Evolutionary conservation across 352 stramenopile species (phyloP), one percentile per base, ranked within the genome.

Genomic region (Ophiocytium majus): DNA sequence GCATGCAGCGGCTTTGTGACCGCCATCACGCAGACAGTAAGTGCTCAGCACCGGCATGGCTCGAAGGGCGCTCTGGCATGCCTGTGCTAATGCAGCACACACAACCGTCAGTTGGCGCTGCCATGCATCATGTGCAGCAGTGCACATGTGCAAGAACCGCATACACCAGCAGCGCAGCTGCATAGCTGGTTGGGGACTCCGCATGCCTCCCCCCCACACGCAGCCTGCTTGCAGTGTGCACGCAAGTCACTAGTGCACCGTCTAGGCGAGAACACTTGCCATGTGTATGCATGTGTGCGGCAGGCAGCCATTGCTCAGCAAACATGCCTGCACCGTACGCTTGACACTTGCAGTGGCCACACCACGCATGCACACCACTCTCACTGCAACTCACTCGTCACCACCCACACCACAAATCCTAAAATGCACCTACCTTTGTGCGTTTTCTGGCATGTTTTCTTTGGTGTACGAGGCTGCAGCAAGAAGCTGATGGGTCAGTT

Each of bases 401-500:
- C 1, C 23, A 17, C 0, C 19, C n/a, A 49, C n/a, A 80, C 23
- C 23, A 19, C 0, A 19, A 80, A 0, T 50, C 31, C 23, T n/a
- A 33, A 10, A 23, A n/a, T 17, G n/a, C n/a, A n/a, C 76, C 1
- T 19, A n/a, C 63, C n/a, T 5, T 84, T n/a, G 0, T 71, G 0
- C 75, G 0, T 35, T 76, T 1, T 63, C 33, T 28, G 32, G 1
- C 32, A 0, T 1, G 14, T 78, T 36, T 66, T 17, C 33, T 63
- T 17, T 14, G n/a, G n/a, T n/a, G n/a, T n/a, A n/a, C n/a, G n/a
- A n/a, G n/a, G n/a, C n/a, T n/a, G n/a, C 37, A 87, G 57, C n/a
- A n/a, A 71, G 36, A 28, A 71, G 76, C 63, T 87, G 50, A 96
- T 96, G 93, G 92, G 93, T 34, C 34, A 84, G 14, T 91, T 91